Evolutionary conservation across 2,329 filamentous ascomycete genomes (phyloP), one percentile per base, ranked within the genome.

Genomic region (Aspergillus quadricinctus): DNA sequence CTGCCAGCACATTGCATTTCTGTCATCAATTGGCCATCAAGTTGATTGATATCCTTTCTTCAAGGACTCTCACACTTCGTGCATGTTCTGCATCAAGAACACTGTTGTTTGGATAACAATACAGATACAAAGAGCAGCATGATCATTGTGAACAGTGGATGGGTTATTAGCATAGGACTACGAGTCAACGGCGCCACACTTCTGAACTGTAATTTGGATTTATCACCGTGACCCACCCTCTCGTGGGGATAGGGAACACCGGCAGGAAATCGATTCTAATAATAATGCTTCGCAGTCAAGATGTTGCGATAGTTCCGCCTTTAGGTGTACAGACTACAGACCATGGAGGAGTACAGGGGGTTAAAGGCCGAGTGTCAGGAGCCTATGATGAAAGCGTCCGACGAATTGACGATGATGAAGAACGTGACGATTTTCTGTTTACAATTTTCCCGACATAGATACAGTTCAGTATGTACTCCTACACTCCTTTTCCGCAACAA

Each of bases 131-230:
- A 17, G 14, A 37, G 6, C 31, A 37, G 31, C 31, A 17, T 7
- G 31, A 14, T 17, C 14, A 17, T 17, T 3, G 14, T 37, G 31
- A 37, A 3, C 14, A 6, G 31, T 23, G 52, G 37, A 41, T 48
- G 31, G 43, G 29, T 27, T 48, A 28, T 53, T 41, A 53, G 43
- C 14, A 49, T 49, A 45, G n/a, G 25, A 49, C 55, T 54, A 55
- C 49, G 19, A 43, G 31, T 27, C 31, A 55, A 57, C 48, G 55
- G 55, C 19, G 49, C 55, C 48, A 37, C 35, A 45, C 51, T 53
- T 37, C 35, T 51, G 40, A 57, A 57, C 48, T 54, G 48, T 57
- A 54, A 48, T 29, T 27, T 14, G 4, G 25, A 49, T 50, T 17
- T 31, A 49, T 40, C 25, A 56, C 21, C 14, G 3, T 37, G 31